Evolutionary conservation across 2,329 filamentous ascomycete genomes (phyloP).

Genomic region (Scopulariopsis brevicaulis): DNA sequence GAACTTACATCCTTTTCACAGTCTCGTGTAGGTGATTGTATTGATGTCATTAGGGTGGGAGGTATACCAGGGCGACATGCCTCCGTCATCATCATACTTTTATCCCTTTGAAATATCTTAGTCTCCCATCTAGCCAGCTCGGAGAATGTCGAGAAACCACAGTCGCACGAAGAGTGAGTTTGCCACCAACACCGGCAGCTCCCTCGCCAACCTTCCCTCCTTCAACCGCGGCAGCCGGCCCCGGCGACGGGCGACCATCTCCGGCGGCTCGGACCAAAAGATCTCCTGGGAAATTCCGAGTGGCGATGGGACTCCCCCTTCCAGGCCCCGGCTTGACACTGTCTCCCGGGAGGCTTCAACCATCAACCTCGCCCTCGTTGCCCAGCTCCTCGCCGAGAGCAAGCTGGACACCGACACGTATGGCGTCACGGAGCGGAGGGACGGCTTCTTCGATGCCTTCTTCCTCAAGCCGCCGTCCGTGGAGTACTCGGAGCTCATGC

Average conservation of each 20-base stretch:
- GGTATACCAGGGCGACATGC: not conserved
- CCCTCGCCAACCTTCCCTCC: not conserved
- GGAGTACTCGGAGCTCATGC: constrained; percentile 24
- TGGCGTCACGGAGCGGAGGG: constrained; percentile 29
- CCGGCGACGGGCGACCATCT: not conserved
- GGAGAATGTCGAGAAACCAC: not conserved
- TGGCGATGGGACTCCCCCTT: not conserved
- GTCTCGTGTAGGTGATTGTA: not conserved
- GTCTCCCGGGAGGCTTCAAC: not conserved
- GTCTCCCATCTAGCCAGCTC: not conserved
- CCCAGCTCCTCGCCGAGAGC: constrained; percentile 20
- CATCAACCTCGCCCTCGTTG: constrained; percentile 10
- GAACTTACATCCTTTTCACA: not conserved
- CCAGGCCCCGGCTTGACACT: not conserved
- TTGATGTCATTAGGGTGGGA: not conserved
- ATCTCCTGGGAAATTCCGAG: not conserved
- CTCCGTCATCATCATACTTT: not conserved
- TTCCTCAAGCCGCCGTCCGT: constrained; percentile 30
- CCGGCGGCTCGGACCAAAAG: not conserved
- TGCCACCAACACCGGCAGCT: not conserved
- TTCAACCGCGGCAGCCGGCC: not conserved
- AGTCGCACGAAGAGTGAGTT: not conserved
- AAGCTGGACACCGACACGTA: constrained; percentile 25
- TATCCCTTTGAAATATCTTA: not conserved
- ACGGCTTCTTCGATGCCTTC: constrained; percentile 34